Conservation (phyloP, 148 eudicot species). For the Rhododendron griersonianum region DNA sequence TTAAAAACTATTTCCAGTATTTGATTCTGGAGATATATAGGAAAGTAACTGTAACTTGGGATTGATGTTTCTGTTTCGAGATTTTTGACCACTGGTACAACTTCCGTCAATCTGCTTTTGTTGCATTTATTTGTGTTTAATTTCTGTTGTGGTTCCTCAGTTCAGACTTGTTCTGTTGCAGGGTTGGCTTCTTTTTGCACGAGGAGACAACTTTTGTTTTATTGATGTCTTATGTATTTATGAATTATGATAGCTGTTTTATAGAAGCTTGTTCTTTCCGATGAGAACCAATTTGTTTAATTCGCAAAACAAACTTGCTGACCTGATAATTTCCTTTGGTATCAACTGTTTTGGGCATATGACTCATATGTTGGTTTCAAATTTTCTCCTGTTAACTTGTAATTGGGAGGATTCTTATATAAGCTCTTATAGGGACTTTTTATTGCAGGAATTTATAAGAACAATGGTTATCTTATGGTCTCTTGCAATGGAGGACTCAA, state of each 20-base stretch:
- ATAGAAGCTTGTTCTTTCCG: neutral
- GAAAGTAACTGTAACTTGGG: neutral
- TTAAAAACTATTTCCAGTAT: neutral
- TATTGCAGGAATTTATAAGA: slow-evolving; percentile 50
- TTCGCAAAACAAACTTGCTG: neutral
- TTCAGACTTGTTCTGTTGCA: neutral
- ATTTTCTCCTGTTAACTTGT: neutral
- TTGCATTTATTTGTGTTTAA: neutral
- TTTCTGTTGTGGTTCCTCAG: neutral
- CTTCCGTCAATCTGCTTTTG: too few species aligned
- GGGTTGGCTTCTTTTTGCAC: slow-evolving; percentile 2
- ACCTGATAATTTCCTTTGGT: neutral
- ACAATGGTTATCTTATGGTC: slow-evolving; percentile 73
- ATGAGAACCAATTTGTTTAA: neutral
- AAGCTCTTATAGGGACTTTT: neutral
- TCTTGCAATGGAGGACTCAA: slow-evolving; percentile 77
- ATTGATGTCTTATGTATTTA: slow-evolving; percentile 2
- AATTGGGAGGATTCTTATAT: neutral
- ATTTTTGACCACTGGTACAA: neutral
- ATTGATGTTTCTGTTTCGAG: neutral
- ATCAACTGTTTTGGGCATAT: neutral
- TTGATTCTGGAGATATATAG: neutral
- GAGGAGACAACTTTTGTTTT: neutral
- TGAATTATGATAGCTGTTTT: slow-evolving; percentile 7
- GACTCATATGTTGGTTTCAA: neutral